A percentile compares a stretch with the other conserved stretches of the same genome.
Conservation (phyloP, 441 rosid species). For the California macrophylla region DNA sequence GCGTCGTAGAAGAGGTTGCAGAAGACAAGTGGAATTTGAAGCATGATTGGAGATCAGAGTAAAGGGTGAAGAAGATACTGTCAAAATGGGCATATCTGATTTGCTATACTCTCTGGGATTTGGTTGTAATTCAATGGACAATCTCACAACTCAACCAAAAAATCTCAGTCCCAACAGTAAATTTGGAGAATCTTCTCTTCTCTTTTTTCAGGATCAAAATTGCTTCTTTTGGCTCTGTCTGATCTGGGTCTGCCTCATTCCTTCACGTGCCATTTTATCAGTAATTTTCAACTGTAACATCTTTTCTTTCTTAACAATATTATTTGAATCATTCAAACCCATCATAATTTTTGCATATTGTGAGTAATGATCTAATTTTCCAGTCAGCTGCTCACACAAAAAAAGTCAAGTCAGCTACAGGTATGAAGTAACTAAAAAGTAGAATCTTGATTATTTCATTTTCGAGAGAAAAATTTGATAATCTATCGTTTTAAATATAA, state of each 20-base stretch:
- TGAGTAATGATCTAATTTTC: neutral
- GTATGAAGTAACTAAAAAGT: neutral
- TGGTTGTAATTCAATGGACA: neutral
- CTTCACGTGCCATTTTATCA: neutral
- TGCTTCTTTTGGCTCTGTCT: neutral
- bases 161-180: neutral
- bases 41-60: neutral
- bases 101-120: neutral
- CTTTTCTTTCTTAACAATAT: neutral
- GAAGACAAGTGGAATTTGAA: conserved; percentile 10
- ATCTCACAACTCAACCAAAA: neutral
- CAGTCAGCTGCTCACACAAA: neutral
- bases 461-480: too few relatives aligned
- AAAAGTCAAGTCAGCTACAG: too few relatives aligned
- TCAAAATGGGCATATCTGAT: conserved; percentile 15
- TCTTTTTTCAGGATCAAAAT: neutral
- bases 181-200: neutral
- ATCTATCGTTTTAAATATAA: too few relatives aligned
- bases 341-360: neutral
- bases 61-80: conserved; percentile 7
- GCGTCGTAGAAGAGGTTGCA: conserved; percentile 11
- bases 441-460: neutral
- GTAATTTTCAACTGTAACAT: neutral
- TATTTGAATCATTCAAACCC: neutral
- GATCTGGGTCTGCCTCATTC: neutral